Percentiles rank a stretch among this genome's conserved stretches.
Evolutionary conservation across 140 eudicot species (phyloP).

Genomic region (Anethum foeniculum): DNA sequence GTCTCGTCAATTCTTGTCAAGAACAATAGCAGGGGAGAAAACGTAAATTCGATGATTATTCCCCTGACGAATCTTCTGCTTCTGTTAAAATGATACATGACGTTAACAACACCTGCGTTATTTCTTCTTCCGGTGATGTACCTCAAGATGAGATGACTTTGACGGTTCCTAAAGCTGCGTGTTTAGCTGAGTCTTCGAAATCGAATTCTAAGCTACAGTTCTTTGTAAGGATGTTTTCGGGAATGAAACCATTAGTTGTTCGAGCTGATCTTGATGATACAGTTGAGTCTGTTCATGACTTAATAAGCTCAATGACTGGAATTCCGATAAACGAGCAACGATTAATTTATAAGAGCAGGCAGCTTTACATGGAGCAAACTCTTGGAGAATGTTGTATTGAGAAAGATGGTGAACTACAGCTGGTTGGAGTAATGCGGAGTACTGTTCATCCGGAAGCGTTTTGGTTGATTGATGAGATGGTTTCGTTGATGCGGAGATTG

Average conservation of each 20-base stretch:
- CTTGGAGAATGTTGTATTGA: slow-evolving; percentile 35
- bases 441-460: slow-evolving; percentile 49
- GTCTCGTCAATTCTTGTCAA: slow-evolving; percentile 27
- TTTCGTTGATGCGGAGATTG: slow-evolving; percentile 23
- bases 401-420: slow-evolving; percentile 43
- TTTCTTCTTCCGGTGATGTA: slow-evolving; percentile 7
- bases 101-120: slow-evolving; percentile 12
- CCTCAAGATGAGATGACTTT: neutral
- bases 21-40: slow-evolving; percentile 20
- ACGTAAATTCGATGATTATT: slow-evolving; percentile 48
- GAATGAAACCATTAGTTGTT: slow-evolving; percentile 37
- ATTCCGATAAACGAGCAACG: slow-evolving; percentile 48
- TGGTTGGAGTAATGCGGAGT: slow-evolving; percentile 69
- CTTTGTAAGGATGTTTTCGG: slow-evolving; percentile 54
- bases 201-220: slow-evolving; percentile 34
- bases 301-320: slow-evolving; percentile 34
- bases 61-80: slow-evolving; percentile 18
- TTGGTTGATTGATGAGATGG: slow-evolving; percentile 36
- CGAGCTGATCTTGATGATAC: slow-evolving; percentile 32
- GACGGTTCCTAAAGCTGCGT: neutral
- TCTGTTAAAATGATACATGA: slow-evolving; percentile 25
- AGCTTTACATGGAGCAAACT: slow-evolving; percentile 52
- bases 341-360: slow-evolving; percentile 55
- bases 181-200: slow-evolving; percentile 1
- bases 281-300: slow-evolving; percentile 32